Evolutionary conservation across 1,139 yeast genomes (phyloP).

Genomic region (Kluyveromyces sp.): DNA sequence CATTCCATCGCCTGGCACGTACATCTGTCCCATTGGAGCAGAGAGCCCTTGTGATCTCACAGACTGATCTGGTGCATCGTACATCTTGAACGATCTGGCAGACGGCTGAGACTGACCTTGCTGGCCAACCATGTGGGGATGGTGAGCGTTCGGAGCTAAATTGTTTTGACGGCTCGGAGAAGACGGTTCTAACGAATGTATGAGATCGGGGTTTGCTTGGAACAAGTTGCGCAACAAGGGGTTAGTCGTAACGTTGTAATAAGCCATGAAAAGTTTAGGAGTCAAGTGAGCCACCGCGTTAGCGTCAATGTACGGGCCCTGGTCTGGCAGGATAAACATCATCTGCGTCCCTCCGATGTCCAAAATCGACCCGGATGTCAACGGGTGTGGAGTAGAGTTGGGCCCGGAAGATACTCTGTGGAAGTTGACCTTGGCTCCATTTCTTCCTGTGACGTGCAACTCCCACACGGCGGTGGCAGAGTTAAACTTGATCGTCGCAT

Average conservation of each 20-base stretch:
- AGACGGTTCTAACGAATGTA: conserved; percentile 1
- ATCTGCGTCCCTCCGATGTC: conserved; percentile 97
- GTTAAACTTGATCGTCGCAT: conserved; percentile 78
- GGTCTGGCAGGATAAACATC: conserved; percentile 96
- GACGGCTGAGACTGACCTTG: conserved; percentile 4
- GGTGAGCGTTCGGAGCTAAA: neutral
- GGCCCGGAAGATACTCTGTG: conserved; percentile 46
- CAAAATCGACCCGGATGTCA: conserved; percentile 78
- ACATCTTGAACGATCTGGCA: conserved; percentile 31
- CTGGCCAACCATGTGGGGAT: neutral
- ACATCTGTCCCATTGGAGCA: conserved; percentile 1
- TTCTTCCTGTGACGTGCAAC: conserved; percentile 72
- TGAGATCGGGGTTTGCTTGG: conserved; percentile 8
- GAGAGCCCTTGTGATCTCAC: neutral
- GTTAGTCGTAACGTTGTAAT: conserved; percentile 17
- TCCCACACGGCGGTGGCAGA: conserved; percentile 78
- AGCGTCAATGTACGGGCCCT: conserved; percentile 60
- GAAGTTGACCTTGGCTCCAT: conserved; percentile 87
- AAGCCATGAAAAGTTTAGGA: conserved; percentile 25
- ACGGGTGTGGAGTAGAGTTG: conserved; percentile 42
- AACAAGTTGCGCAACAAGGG: conserved; percentile 18
- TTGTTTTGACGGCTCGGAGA: neutral
- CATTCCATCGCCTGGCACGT: neutral
- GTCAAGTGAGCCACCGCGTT: conserved; percentile 40
- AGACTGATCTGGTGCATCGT: conserved; percentile 11